Evolutionary conservation across 116 monocot species (phyloP).

Genomic region (Iris pallida): DNA sequence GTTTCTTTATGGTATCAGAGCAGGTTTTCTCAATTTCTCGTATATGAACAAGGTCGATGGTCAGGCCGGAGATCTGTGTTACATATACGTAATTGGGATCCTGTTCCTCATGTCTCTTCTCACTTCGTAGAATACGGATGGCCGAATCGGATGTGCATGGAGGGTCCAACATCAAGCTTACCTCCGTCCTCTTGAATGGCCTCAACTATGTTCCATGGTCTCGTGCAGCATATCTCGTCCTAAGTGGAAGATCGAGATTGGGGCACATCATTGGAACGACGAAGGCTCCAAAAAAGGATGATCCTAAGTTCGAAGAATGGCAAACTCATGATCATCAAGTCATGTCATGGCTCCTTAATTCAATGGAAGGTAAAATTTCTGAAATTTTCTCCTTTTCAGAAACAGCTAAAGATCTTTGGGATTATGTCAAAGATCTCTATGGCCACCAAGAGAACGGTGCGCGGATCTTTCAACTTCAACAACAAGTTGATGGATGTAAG

Average conservation of each 20-base stretch:
- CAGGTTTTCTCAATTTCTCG: no score
- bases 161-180: not conserved
- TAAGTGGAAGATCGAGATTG: not conserved
- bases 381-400: not conserved
- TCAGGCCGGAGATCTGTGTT: no score
- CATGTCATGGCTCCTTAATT: not conserved
- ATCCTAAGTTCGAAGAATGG: not conserved
- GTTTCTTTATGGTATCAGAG: no score
- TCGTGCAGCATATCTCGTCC: not conserved
- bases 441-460: not conserved
- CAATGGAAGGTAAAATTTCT: not conserved
- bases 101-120: no score
- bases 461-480: no score
- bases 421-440: not conserved
- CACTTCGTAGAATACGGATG: no score
- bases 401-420: not conserved
- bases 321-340: not conserved
- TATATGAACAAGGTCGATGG: no score
- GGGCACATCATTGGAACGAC: not conserved
- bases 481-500: no score
- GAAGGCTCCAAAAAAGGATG: not conserved
- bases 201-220: constrained; percentile 5
- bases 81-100: no score
- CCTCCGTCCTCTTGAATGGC: not conserved
- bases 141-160: no score